Evolutionary conservation across 345 rosid species (phyloP).

Genomic region (Rhizophora apiculata): DNA sequence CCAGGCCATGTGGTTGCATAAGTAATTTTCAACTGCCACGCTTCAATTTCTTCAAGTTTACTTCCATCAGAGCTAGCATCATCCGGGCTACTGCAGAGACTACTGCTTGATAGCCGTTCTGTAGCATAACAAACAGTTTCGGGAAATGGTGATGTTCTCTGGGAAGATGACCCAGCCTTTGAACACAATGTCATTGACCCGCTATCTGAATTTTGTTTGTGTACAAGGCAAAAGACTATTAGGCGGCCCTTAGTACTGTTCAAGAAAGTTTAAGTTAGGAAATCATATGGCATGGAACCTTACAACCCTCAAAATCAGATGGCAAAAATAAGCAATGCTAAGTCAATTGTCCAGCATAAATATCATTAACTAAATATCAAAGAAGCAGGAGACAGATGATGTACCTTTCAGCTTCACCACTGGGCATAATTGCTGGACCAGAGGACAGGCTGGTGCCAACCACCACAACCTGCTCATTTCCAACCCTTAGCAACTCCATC

Average conservation of each 20-base stretch:
- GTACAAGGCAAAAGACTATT: conserved; percentile 69
- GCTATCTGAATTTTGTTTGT: conserved; percentile 62
- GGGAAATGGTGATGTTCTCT: conserved; percentile 72
- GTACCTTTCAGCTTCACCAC: conserved; percentile 99
- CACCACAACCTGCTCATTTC: conserved; percentile 79
- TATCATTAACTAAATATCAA: background rate
- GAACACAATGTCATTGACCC: conserved; percentile 67
- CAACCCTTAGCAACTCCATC: conserved; percentile 83
- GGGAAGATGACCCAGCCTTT: conserved; percentile 72
- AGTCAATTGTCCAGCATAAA: background rate
- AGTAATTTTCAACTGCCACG: conserved; percentile 71
- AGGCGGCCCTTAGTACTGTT: conserved; percentile 90
- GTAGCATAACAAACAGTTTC: conserved; percentile 63
- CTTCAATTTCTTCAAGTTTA: conserved; percentile 78
- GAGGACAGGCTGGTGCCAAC: conserved; percentile 84
- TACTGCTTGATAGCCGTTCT: conserved; percentile 79
- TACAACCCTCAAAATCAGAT: background rate
- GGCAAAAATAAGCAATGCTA: background rate
- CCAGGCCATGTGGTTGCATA: conserved; percentile 59
- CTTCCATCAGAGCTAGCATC: conserved; percentile 73
- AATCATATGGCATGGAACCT: background rate
- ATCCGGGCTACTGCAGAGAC: conserved; percentile 83
- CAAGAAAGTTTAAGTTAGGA: conserved; percentile 25
- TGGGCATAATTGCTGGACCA: conserved; percentile 94
- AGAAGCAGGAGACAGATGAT: conserved; percentile 13